Percentiles rank a stretch among this genome's conserved stretches.
phyloP scores from a whole-genome alignment of 768 basidiomycete genomes.

The Tephrocybe sp. region DNA sequence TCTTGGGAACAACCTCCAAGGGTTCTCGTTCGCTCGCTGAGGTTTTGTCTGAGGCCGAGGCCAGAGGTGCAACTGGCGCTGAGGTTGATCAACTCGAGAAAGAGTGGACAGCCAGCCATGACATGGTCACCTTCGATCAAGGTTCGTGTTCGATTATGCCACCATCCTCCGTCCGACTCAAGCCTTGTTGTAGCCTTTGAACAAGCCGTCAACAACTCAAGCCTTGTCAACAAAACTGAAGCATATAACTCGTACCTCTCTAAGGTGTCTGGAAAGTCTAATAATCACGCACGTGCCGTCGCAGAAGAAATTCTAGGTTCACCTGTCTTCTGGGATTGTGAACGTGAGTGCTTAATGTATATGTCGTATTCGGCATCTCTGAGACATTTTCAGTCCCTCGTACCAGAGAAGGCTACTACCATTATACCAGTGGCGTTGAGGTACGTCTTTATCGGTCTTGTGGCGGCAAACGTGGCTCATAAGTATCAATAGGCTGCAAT shows the following conservation, averaged over 20 bases:
- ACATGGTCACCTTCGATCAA: conserved; percentile 81
- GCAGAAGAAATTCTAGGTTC: conserved; percentile 74
- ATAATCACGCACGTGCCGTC: conserved; percentile 63
- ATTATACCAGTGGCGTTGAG: conserved; percentile 78
- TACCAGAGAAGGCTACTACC: conserved; percentile 90
- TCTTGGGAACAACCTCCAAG: conserved; percentile 56
- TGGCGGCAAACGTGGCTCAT: neutral
- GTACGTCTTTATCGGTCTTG: conserved; percentile 25
- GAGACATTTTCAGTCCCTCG: conserved; percentile 59
- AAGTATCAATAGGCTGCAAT: conserved; percentile 56
- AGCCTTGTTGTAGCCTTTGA: conserved; percentile 48
- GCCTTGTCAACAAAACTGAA: conserved; percentile 48
- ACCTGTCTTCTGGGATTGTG: conserved; percentile 86
- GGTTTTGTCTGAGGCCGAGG: conserved; percentile 65
- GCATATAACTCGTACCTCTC: conserved; percentile 58
- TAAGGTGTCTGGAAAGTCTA: conserved; percentile 64
- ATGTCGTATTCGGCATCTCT: neutral
- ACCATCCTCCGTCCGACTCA: conserved; percentile 3
- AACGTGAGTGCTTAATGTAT: conserved; percentile 48
- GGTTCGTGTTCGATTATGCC: conserved; percentile 41
- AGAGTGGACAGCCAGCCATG: conserved; percentile 67
- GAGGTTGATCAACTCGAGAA: conserved; percentile 75
- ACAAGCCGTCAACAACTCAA: conserved; percentile 49
- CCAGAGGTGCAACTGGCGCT: conserved; percentile 55
- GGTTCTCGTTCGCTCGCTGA: conserved; percentile 60